Evolutionary conservation across 257 asterid genomes (phyloP).

Genomic region (Nemophila menziesii): DNA sequence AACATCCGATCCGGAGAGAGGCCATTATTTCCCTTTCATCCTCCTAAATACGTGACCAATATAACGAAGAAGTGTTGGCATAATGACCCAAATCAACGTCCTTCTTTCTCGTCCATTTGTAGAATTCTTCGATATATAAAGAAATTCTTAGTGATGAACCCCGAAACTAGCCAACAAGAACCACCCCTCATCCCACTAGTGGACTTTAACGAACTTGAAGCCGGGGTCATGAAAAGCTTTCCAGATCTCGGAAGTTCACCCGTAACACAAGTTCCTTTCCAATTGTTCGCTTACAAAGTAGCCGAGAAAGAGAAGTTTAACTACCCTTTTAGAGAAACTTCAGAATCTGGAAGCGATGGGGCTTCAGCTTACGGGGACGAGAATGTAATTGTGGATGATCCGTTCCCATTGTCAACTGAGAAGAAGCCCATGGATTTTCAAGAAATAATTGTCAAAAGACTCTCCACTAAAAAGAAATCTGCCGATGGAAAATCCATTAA

Average conservation of each 20-base stretch:
- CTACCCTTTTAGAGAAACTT: constrained; percentile 28
- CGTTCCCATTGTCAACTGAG: constrained; percentile 34
- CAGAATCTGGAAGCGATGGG: constrained; percentile 80
- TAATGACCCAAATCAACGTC: constrained; percentile 28
- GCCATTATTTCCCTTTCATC: constrained; percentile 73
- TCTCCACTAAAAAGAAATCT: constrained; percentile 29
- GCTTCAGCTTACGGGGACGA: constrained; percentile 49
- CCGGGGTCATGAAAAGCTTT: constrained; percentile 17
- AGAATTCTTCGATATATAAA: constrained; percentile 58
- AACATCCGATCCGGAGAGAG: constrained; percentile 83
- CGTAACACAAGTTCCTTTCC: constrained; percentile 47
- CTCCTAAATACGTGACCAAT: constrained; percentile 42
- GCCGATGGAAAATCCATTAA: constrained; percentile 28
- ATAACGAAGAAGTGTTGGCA: constrained; percentile 41
- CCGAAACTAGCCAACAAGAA: constrained; percentile 37
- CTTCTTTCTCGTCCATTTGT: constrained; percentile 39
- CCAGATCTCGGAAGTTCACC: constrained; percentile 17
- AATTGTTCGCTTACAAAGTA: constrained; percentile 62
- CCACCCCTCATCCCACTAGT: constrained; percentile 48
- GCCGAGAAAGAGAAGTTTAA: constrained; percentile 51
- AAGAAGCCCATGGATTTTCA: constrained; percentile 29
- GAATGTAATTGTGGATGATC: constrained; percentile 26
- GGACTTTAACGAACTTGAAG: constrained; percentile 25
- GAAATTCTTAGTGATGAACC: constrained; percentile 28
- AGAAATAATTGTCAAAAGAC: constrained; percentile 28